Percentiles rank a stretch among this genome's conserved stretches.
phyloP scores from a whole-genome alignment of 2,329 filamentous ascomycete genomes.

The Sarocladium kiliense region DNA sequence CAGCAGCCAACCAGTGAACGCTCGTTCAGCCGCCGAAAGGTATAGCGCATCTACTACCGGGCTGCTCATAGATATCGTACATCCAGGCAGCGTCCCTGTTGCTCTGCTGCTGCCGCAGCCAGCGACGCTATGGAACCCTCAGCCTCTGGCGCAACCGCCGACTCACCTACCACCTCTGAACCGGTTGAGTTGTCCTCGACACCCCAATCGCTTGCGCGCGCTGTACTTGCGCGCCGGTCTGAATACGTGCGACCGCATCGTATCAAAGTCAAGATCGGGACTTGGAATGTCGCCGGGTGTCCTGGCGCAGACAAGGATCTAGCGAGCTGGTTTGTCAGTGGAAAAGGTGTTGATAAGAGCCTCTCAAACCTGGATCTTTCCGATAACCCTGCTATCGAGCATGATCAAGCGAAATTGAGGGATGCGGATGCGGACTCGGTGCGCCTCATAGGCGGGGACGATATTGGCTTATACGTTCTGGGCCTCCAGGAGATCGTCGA shows the following conservation, averaged over 20 bases:
- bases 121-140: neutral
- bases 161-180: slow-evolving; percentile 27
- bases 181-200: slow-evolving; percentile 39
- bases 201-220: slow-evolving; percentile 55
- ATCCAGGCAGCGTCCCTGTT: neutral
- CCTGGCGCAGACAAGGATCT: slow-evolving; percentile 85
- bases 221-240: slow-evolving; percentile 64
- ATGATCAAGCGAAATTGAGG: slow-evolving; percentile 38
- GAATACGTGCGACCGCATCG: slow-evolving; percentile 75
- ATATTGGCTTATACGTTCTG: slow-evolving; percentile 85
- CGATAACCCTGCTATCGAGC: slow-evolving; percentile 29
- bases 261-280: slow-evolving; percentile 82
- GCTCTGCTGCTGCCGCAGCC: neutral
- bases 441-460: slow-evolving; percentile 51
- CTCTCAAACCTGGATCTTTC: slow-evolving; percentile 51
- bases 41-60: neutral
- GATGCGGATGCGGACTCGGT: slow-evolving; percentile 26
- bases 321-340: slow-evolving; percentile 79
- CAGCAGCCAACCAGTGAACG: neutral
- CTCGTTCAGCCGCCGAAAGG: neutral
- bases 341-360: slow-evolving; percentile 62
- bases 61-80: neutral
- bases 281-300: slow-evolving; percentile 89
- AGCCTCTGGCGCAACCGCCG: neutral
- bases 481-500: slow-evolving; percentile 92